A percentile compares a stretch with the other conserved stretches of the same genome.
These are phyloP conservation scores for Aspergillus bertholletiae DNA, from an alignment of 495 filamentous ascomycete species.

Conservation along the genomic window DNA sequence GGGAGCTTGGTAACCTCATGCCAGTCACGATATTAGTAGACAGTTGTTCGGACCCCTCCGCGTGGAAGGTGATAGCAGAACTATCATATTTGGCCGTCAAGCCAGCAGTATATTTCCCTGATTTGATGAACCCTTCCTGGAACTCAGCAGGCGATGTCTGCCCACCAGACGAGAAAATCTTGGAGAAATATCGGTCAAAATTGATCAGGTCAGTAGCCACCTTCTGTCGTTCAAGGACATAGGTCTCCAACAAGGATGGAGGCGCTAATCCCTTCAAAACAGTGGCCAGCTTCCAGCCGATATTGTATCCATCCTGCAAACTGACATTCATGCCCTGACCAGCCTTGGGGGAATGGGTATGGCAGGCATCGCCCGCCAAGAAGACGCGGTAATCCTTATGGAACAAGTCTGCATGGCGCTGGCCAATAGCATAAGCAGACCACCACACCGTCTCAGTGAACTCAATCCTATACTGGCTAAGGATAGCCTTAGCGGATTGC, in stretches of 20 bases:
- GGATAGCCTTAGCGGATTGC: slow-evolving; percentile 52
- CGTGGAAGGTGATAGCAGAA: slow-evolving; percentile 41
- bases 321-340: background rate
- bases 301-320: background rate
- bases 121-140: slow-evolving; percentile 56
- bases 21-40: slow-evolving; percentile 49
- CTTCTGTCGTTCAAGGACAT: background rate
- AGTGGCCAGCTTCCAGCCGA: background rate
- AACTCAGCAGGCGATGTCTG: slow-evolving; percentile 41
- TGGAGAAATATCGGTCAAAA: slow-evolving; percentile 50
- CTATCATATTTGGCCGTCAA: slow-evolving; percentile 54
- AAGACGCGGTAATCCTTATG: background rate
- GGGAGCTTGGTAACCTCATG: slow-evolving; percentile 54
- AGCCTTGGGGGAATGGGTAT: background rate
- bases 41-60: slow-evolving; percentile 26
- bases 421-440: too few species aligned
- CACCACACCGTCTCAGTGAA: slow-evolving; percentile 3
- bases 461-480: slow-evolving; percentile 54
- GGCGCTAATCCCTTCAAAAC: background rate
- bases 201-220: background rate
- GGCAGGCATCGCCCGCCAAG: background rate
- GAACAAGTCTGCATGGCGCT: too few species aligned
- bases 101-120: slow-evolving; percentile 63
- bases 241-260: background rate
- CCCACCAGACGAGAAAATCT: slow-evolving; percentile 51